Conservation (phyloP, 768 basidiomycete species). For the Sarcomyxa edulis region DNA sequence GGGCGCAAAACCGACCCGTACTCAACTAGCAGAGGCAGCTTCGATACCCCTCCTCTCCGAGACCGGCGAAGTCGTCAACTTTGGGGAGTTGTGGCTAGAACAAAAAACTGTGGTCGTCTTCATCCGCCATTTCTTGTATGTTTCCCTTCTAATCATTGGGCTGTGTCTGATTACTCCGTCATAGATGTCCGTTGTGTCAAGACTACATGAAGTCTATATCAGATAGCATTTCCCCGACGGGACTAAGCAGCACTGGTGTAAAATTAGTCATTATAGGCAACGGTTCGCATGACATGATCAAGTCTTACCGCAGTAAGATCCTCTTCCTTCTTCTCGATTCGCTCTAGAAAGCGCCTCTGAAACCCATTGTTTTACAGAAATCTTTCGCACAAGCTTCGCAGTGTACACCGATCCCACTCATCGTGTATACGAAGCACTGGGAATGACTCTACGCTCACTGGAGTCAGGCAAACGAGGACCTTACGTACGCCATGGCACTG, state of each 20-base stretch:
- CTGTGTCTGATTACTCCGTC: no score
- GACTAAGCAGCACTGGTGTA: conserved; percentile 43
- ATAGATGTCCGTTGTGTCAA: conserved; percentile 52
- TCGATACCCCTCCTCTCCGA: conserved; percentile 46
- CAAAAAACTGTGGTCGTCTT: conserved; percentile 59
- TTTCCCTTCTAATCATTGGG: no score
- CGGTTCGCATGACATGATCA: conserved; percentile 60
- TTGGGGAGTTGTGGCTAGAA: conserved; percentile 46
- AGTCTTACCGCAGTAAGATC: conserved; percentile 40
- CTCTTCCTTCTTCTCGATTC: conserved; percentile 6
- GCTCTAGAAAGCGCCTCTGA: conserved; percentile 45
- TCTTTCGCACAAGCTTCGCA: conserved; percentile 28
- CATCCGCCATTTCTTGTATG: conserved; percentile 58
- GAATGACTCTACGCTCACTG: conserved; percentile 35
- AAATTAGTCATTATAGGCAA: conserved; percentile 60
- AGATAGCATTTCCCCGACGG: conserved; percentile 39
- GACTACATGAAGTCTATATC: conserved; percentile 66
- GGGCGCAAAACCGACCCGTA: conserved; percentile 6
- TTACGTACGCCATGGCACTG: conserved; percentile 48
- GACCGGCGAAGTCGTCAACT: conserved; percentile 44
- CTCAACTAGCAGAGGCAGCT: conserved; percentile 29
- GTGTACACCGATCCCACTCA: conserved; percentile 63
- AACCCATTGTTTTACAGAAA: conserved; percentile 25
- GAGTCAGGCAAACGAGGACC: conserved; percentile 20
- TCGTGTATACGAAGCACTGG: conserved; percentile 51